Base-by-base conservation (phyloP, 345 rosid genomes). In the Gossypium bickii region DNA sequence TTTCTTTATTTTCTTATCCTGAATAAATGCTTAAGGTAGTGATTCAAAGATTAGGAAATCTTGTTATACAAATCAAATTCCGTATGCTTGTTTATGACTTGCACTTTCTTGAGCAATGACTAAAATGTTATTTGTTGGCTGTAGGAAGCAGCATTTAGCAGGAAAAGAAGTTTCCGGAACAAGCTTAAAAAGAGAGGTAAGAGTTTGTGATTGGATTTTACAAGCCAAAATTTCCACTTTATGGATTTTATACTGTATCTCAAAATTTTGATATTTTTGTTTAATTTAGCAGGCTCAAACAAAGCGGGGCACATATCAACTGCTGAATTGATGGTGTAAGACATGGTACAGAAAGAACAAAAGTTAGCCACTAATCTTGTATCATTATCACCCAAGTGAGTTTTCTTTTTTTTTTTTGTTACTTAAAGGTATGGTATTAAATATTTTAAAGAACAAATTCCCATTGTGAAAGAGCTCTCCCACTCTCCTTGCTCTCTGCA, bases 101-200 rank as follows among this genome's bases (percentile, higher is more conserved):
- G 18, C 22, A 57, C 45, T 69, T 24, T 70, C 63, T 29, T 59
- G 25, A 48, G 20, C 61, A 49, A 49, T 48, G 71, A 61, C 73
- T 74, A 53, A 78, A 70, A 60, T 52, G 52, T 51, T 70, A 66
- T 65, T 20, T 11, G 47, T 16, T 80, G 74, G 70, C 22, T 79
- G 29, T 87, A 90, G 95, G 95, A 88, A 79, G 75, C 86, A 0
- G 95, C 89, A 15, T 90, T 90, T 80, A 90, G 95, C 81, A 77
- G 92, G 80, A 90, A 90, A 79, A 87, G 95, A 78, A 80, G 95
- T 81, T 88, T 90, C 83, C 84, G 94, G 44, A 90, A 88, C 79
- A 90, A 88, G 85, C 83, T 88, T 68, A 90, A 90, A 85, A 90
- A 90, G 83, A 83, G 78, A 81, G 87, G 90, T 83, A 79, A 79